These are phyloP conservation scores for Rhexocercosporidium sp. DNA, from an alignment of 2,329 filamentous ascomycete genomes.

Conservation along the genomic window DNA sequence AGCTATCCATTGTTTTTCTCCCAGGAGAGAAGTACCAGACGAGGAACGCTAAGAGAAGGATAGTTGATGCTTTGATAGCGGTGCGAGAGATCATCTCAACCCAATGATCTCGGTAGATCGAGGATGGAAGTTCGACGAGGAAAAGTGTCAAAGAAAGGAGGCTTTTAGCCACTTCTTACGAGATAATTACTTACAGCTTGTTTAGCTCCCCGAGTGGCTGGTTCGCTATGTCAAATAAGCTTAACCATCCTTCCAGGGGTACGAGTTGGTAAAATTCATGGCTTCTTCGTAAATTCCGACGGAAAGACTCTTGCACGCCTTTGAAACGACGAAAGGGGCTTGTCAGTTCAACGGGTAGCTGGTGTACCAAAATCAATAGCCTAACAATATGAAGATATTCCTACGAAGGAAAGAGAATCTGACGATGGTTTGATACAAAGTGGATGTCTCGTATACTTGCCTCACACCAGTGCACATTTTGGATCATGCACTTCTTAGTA, in stretches of 20 bases:
- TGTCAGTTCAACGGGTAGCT: not conserved
- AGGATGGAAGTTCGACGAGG: not conserved
- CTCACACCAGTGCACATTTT: not conserved
- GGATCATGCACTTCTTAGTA: not conserved
- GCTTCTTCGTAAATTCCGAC: no score
- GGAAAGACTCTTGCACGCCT: not conserved
- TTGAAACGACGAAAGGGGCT: not conserved
- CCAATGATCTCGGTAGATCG: not conserved
- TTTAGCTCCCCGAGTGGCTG: not conserved
- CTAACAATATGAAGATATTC: no score
- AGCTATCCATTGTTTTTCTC: not conserved
- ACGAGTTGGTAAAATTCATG: not conserved
- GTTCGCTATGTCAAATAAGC: conserved; percentile 10
- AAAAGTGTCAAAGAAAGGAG: not conserved
- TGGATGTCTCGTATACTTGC: not conserved
- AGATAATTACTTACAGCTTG: not conserved
- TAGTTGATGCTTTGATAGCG: not conserved
- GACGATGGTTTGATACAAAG: not conserved
- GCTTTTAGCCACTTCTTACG: not conserved
- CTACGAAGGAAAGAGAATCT: not conserved
- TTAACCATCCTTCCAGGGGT: conserved; percentile 11
- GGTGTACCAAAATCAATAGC: no score
- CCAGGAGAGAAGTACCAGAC: not conserved
- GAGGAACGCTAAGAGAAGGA: not conserved
- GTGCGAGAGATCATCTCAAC: not conserved